Evolutionary conservation across 2,329 filamentous ascomycete species (phyloP).

Genomic region (Falciphora oryzae): DNA sequence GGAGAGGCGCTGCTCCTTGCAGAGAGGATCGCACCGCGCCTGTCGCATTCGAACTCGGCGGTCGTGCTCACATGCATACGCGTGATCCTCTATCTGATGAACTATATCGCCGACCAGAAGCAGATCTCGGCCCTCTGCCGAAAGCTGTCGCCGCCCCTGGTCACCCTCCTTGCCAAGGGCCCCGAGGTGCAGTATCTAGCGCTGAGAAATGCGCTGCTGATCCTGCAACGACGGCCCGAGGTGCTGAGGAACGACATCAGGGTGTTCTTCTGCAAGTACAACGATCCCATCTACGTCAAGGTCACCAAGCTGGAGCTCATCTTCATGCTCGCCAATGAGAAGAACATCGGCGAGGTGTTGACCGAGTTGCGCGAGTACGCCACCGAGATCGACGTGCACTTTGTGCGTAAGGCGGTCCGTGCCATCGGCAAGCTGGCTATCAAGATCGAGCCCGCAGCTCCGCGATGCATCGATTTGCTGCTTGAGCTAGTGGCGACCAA

Average conservation of each 20-base stretch:
- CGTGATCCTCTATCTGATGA: conserved; percentile 96
- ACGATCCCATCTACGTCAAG: conserved; percentile 98
- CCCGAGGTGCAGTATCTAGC: conserved; percentile 98
- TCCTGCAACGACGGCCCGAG: conserved; percentile 86
- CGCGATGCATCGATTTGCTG: conserved; percentile 85
- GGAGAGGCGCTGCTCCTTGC: conserved; percentile 83
- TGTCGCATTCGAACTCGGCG: conserved; percentile 94
- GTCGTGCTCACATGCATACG: conserved; percentile 95
- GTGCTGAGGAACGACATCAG: conserved; percentile 94
- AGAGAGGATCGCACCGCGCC: conserved; percentile 87
- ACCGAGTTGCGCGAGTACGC: conserved; percentile 95
- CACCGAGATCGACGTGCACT: conserved; percentile 97
- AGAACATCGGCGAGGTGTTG: conserved; percentile 91
- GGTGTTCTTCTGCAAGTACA: conserved; percentile 99
- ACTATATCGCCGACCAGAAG: conserved; percentile 91
- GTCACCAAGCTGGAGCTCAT: conserved; percentile 98
- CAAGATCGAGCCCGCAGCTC: conserved; percentile 93
- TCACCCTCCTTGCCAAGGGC: conserved; percentile 91
- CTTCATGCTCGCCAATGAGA: conserved; percentile 95
- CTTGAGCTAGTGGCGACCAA: conserved; percentile 96
- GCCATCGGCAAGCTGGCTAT: conserved; percentile 98
- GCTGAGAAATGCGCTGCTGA: conserved; percentile 85
- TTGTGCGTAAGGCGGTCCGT: conserved; percentile 93
- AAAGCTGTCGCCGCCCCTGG: conserved; percentile 90
- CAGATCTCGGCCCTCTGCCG: conserved; percentile 81